phyloP scores from a whole-genome alignment of 495 filamentous ascomycete genomes.

The Trypethelium eluteriae region DNA sequence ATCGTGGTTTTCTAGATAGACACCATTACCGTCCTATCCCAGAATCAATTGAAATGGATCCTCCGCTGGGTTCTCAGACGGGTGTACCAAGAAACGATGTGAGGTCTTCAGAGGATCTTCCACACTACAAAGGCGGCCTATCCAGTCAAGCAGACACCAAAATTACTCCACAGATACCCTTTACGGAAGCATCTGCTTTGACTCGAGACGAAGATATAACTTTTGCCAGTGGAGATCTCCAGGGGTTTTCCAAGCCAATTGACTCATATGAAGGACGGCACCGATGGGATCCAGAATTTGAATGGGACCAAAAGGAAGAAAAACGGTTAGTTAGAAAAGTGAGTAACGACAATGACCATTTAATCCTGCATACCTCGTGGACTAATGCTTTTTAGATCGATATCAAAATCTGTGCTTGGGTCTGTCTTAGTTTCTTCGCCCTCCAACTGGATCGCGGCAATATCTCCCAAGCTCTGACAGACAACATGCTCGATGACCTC shows the following conservation, averaged over 20 bases:
- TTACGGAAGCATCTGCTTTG: neutral
- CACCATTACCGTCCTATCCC: neutral
- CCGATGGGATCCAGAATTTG: constrained; percentile 64
- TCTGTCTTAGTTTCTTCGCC: constrained; percentile 75
- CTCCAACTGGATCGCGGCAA: constrained; percentile 76
- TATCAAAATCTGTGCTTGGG: constrained; percentile 51
- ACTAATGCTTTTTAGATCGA: constrained; percentile 42
- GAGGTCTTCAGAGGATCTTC: neutral
- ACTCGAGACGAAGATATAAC: constrained; percentile 17
- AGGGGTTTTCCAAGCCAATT: constrained; percentile 51
- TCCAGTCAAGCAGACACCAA: neutral
- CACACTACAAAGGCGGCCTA: neutral
- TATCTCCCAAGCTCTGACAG: constrained; percentile 23
- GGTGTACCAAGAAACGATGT: neutral
- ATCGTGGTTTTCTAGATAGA: neutral
- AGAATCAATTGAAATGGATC: constrained; percentile 9
- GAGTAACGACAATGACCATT: constrained; percentile 6
- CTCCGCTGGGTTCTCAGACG: neutral
- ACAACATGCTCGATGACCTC: constrained; percentile 37
- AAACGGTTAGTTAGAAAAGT: constrained; percentile 59
- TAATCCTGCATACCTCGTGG: constrained; percentile 34
- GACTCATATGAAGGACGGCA: constrained; percentile 60
- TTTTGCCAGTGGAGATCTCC: constrained; percentile 26
- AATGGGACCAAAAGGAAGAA: constrained; percentile 66
- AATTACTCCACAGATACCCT: neutral